Conservation (phyloP, 2,329 filamentous ascomycete species). For the Xylaria sp. region DNA sequence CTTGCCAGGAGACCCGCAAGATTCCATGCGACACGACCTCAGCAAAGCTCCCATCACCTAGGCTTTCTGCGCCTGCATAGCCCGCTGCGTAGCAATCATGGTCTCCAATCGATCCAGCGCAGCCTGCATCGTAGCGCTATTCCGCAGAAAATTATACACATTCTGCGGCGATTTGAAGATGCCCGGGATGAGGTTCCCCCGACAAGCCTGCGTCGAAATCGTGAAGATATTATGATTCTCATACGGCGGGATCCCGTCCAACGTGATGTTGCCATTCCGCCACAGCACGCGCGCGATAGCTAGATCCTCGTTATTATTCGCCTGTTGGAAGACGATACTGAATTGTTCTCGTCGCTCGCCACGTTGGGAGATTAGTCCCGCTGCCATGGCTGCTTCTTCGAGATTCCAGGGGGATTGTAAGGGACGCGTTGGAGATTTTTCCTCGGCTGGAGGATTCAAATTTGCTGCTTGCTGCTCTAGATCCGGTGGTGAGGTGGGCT, state of each 20-base stretch:
- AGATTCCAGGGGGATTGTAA: not conserved
- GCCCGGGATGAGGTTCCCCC: not conserved
- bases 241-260: not conserved
- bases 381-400: not conserved
- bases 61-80: not conserved
- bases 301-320: not conserved
- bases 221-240: not conserved
- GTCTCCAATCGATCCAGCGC: not conserved
- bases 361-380: not conserved
- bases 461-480: not conserved
- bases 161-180: not conserved
- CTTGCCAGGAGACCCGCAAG: no score
- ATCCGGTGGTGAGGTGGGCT: not conserved
- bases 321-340: not conserved
- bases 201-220: not conserved
- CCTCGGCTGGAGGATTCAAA: not conserved
- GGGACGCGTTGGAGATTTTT: not conserved
- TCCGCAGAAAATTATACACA: not conserved
- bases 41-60: no score
- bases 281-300: not conserved
- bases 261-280: not conserved
- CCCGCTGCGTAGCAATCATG: not conserved
- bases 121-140: not conserved
- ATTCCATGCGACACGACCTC: no score
- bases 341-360: not conserved